Evolutionary conservation across 2,329 filamentous ascomycete species (phyloP), one percentile per base, ranked within the genome.

Genomic region (Sclerotinia trifoliorum): DNA sequence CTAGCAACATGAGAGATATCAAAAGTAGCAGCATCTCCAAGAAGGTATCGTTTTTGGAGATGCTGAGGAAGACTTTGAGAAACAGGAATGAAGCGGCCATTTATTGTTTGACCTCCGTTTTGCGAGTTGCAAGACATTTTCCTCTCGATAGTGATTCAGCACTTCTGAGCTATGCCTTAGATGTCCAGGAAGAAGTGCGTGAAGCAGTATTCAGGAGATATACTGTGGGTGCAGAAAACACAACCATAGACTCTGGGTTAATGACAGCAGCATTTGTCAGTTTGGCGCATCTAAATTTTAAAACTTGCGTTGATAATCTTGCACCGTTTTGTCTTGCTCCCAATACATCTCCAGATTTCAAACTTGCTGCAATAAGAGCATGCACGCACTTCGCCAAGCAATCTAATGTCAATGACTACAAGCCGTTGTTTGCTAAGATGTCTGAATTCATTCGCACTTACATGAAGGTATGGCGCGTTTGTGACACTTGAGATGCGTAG

Each of bases 201-300:
- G 88, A 90, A 74, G 86, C 87, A 58, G 84, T 90, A 5, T 90
- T 90, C 73, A 83, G 85, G 67, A 83, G 83, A 46, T 80, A 83
- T 57, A 77, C 81, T 3, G 78, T 81, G 1, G 80, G 80, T 15
- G 75, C 80, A 51, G 84, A 88, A 35, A 78, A 79, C n/a, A 76
- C 79, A 32, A 77, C 81, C 42, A 86, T 89, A 71, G 87, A 89
- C 68, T 85, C 86, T 75, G 84, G 88, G 69, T 81, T 90, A 74
- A 87, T 89, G 78, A 89, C 88, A 21, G 86, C 86, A 49, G 84
- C 88, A 4, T 89, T 90, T 75, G 87, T 90, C 67, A 88, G 86
- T 75, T 79, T 90, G 52, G 81, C 85, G 17, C 84, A 90, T 72
- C 79, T 91, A 48, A 87, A 86, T 74, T 83, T 87, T 66, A 85